Percentiles rank a stretch among this genome's conserved stretches.
These are phyloP conservation scores for Saccharomyces hybrid DNA, from an alignment of 1,139 yeast genomes.

Conservation along the genomic window DNA sequence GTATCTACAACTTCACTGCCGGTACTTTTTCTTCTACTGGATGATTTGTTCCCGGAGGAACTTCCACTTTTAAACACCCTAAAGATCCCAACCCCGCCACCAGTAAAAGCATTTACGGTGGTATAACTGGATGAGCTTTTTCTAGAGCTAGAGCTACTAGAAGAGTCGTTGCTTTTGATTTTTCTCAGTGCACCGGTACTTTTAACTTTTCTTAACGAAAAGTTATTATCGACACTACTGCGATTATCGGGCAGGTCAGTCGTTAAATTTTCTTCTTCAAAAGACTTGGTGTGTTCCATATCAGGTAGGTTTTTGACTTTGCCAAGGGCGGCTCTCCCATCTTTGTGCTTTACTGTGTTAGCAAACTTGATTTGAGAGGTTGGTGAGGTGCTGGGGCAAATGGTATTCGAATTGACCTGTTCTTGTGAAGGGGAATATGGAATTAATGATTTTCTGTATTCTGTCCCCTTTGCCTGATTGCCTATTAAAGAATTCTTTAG, in stretches of 20 bases:
- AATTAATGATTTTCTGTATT: background rate
- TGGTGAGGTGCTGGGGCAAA: background rate
- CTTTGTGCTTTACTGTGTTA: conserved; percentile 4
- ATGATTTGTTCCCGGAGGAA: background rate
- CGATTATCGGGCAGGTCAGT: background rate
- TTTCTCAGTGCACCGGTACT: conserved; percentile 7
- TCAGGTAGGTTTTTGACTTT: conserved; percentile 1
- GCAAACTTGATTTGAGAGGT: conserved; percentile 9
- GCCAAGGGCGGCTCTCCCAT: conserved; percentile 9
- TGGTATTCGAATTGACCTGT: background rate
- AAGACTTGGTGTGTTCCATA: background rate
- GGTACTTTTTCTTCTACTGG: conserved; percentile 7
- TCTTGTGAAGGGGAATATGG: background rate
- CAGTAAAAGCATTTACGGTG: conserved; percentile 2
- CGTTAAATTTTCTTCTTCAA: background rate
- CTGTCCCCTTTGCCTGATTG: background rate
- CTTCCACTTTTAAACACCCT: conserved; percentile 1
- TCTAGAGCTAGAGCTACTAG: conserved; percentile 1
- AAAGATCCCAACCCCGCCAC: conserved; percentile 3
- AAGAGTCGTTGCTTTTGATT: conserved; percentile 2
- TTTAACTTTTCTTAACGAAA: conserved; percentile 7
- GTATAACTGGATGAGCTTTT: conserved; percentile 3
- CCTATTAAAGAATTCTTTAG: background rate
- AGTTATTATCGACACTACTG: background rate
- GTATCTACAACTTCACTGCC: background rate